Base-by-base conservation (phyloP, 441 rosid genomes). In the Kokia cookei region DNA sequence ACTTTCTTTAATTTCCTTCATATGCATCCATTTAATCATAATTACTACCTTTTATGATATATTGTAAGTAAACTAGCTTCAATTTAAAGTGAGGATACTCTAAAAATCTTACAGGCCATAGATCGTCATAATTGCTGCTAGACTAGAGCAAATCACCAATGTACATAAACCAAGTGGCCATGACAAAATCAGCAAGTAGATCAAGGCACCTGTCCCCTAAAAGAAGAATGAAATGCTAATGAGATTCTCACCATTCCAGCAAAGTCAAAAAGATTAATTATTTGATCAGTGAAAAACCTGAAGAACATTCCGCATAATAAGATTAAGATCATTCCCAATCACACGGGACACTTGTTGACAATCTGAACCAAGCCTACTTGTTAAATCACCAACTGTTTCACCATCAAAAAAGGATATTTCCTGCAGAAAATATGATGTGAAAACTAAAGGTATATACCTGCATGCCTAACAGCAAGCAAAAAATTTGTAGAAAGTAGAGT, bases 291-390 rank as follows among this genome's bases (percentile, higher is more conserved):
- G 71, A 66, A 71, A 78, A 64, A 95, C 99, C 99, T 95, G 99
- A 65, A 95, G 87, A 83, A 86, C 84, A 83, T 93, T 93, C 81
- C 98, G 92, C 54, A 87, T 73, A 79, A 95, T 93, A 82, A 91
- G 76, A 83, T 95, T 95, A 78, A 95, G 91, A 83, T 95, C 99
- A 78, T 87, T 91, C 63, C 97, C 97, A 69, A 95, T 93, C 75
- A 95, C 94, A 64, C 96, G 90, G 24, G 99, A 95, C 71, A 95
- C 97, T 87, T 95, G 99, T 86, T 93, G 99, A 80, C 98, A 93
- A 72, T 95, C 99, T 40, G 99, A 94, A 51, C 98, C 99, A 64
- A 95, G 99, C 86, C 99, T 89, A 82, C 98, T 95, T 42, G 98
- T 95, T 83, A 95, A 87, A 81, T 91, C 99, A 85, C 98, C 99